Evolutionary conservation across 768 basidiomycete species (phyloP).

Genomic region (Candolleomyces aberdarensis): DNA sequence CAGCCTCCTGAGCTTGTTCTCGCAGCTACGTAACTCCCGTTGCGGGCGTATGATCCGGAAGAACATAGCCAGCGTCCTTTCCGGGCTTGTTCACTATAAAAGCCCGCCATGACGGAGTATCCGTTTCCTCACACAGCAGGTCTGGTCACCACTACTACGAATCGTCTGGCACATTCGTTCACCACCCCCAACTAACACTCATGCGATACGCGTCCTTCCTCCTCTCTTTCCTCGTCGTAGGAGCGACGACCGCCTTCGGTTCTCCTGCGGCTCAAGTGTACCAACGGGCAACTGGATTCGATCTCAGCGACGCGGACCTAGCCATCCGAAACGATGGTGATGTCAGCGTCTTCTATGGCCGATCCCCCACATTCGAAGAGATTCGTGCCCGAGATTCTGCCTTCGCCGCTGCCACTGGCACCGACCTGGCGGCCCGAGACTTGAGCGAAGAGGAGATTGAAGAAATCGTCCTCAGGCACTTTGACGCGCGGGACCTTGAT

Average conservation of each 20-base stretch:
- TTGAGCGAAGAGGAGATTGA: not conserved
- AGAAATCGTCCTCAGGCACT: not conserved
- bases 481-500: not conserved
- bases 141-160: not conserved
- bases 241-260: not conserved
- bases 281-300: not conserved
- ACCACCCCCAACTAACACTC: not conserved
- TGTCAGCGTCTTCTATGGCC: not conserved
- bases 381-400: not conserved
- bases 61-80: no score
- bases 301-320: not conserved
- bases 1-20: no score
- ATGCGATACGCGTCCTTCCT: not conserved
- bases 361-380: not conserved
- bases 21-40: no score
- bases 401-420: not conserved
- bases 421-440: not conserved
- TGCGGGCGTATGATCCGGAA: no score
- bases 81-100: no score
- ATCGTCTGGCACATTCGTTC: constrained; percentile 2
- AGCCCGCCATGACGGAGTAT: no score
- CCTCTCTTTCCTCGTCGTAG: not conserved
- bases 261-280: not conserved
- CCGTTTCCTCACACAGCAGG: not conserved
- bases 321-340: not conserved